Percentiles rank a stretch among this genome's conserved stretches.
These are phyloP conservation scores for Entrophospora sp. DNA, from an alignment of 192 early-diverging fungal species.

Conservation along the genomic window DNA sequence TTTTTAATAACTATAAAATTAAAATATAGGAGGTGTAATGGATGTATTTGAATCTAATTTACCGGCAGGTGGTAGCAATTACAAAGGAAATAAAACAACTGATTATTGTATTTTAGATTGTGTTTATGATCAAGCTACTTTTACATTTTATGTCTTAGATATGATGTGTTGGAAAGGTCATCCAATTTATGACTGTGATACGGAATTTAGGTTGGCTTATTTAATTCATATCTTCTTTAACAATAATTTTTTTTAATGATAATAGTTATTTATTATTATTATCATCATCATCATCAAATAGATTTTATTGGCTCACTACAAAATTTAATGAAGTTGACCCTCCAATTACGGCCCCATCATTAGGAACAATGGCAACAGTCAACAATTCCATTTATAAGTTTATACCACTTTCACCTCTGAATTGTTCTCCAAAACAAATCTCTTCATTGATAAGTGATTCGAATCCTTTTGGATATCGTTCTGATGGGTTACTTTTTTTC, in stretches of 20 bases:
- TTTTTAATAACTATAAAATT: no score
- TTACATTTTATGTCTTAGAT: constrained; percentile 49
- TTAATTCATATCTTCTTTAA: background rate
- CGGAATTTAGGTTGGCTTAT: constrained; percentile 37
- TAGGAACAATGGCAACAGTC: background rate
- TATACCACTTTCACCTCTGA: background rate
- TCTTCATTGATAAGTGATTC: background rate
- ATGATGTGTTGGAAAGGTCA: constrained; percentile 56
- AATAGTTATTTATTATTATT: no score
- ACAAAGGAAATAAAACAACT: constrained; percentile 37
- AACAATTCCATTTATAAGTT: constrained; percentile 9
- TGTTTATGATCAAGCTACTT: constrained; percentile 38
- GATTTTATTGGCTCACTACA: constrained; percentile 40
- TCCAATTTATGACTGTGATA: constrained; percentile 54
- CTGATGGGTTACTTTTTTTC: constrained; percentile 47
- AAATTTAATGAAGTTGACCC: constrained; percentile 39
- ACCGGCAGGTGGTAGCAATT: constrained; percentile 40
- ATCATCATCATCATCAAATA: background rate
- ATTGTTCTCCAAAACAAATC: background rate
- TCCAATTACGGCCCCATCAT: constrained; percentile 17
- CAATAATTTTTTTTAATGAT: background rate
- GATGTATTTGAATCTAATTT: constrained; percentile 41
- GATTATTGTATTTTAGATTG: constrained; percentile 55
- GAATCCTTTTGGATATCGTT: constrained; percentile 21
- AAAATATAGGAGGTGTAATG: constrained; percentile 25